Base-by-base conservation (phyloP, 805 yeast species). In the Zygoascus bituminiphila region DNA sequence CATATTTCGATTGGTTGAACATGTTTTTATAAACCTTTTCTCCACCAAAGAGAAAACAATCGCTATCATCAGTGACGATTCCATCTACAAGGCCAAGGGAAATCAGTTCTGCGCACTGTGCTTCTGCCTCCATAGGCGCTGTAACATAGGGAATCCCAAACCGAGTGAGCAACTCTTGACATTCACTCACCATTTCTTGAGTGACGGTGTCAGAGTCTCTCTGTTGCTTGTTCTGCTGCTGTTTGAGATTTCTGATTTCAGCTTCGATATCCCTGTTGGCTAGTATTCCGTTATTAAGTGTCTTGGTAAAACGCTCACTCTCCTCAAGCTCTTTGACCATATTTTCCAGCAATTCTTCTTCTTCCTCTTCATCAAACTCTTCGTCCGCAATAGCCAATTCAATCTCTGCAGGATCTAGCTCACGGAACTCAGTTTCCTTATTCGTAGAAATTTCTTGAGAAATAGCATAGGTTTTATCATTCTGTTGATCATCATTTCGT, bases 81-180 rank as follows among this genome's bases (percentile, higher is more conserved):
- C 98, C 99, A 64, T 93, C 98, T 3, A 91, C 96, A 17, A 93
- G 69, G 0, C 76, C 78, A 20, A 88, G 63, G n/a, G 65, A 60
- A 36, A 79, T 64, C 5, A 93, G 66, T 54, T 83, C 86, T 0
- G 96, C 96, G 67, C 99, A 93, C 60, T 93, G 98, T 0, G 98
- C 98, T 67, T 93, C 99, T 1, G 98, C 98, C 66, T 93, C 99
- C 89, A 88, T 88, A 0, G 98, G 99, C 0, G 98, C 97, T 0
- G 95, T 86, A 8, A 93, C 76, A 56, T 79, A 93, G 0, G 99
- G 99, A 4, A 93, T 84, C 1, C 98, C 98, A 71, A 93, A 93
- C 47, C 91, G 67, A 24, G 84, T 76, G 7, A 93, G 69, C 38
- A 93, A 70, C 53, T 88, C 96, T 65, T 93, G 96, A 17, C 95